A percentile compares a stretch with the other conserved stretches of the same genome.
Conservation (phyloP, 2,329 filamentous ascomycete species). For the Pseudogymnoascus sp. region DNA sequence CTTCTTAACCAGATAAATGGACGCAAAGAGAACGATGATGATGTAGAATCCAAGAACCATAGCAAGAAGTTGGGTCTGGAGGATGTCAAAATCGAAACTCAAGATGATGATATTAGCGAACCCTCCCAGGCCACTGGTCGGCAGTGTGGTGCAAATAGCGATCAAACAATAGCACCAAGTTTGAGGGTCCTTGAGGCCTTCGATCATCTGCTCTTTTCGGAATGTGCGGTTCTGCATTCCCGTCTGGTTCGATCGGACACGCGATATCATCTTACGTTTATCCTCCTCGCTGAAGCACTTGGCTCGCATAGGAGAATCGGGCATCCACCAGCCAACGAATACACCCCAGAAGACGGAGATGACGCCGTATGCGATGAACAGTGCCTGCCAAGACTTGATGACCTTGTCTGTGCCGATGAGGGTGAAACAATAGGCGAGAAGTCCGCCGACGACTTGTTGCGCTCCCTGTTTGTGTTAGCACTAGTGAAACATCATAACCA, state of each 20-base stretch:
- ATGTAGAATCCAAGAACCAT: constrained; percentile 71
- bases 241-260: constrained; percentile 49
- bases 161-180: constrained; percentile 57
- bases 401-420: constrained; percentile 31
- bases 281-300: constrained; percentile 33
- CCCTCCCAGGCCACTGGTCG: constrained; percentile 62
- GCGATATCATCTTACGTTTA: constrained; percentile 41
- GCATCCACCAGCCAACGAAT: constrained; percentile 38
- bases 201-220: constrained; percentile 40
- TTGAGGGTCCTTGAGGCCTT: constrained; percentile 54
- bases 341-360: constrained; percentile 37
- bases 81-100: constrained; percentile 53
- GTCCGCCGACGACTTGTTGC: constrained; percentile 53
- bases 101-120: constrained; percentile 70
- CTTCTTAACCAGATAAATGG: constrained; percentile 60
- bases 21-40: constrained; percentile 58
- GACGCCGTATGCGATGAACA: constrained; percentile 39
- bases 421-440: constrained; percentile 53
- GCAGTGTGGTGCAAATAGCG: constrained; percentile 62
- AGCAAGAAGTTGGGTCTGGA: constrained; percentile 64
- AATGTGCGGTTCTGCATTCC: constrained; percentile 46
- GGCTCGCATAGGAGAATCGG: constrained; percentile 43
- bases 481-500: neutral
- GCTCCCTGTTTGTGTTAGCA: constrained; percentile 36
- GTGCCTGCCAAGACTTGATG: constrained; percentile 55